Evolutionary conservation across 805 yeast species (phyloP).

Genomic region (Diddensiella transvaalensis): DNA sequence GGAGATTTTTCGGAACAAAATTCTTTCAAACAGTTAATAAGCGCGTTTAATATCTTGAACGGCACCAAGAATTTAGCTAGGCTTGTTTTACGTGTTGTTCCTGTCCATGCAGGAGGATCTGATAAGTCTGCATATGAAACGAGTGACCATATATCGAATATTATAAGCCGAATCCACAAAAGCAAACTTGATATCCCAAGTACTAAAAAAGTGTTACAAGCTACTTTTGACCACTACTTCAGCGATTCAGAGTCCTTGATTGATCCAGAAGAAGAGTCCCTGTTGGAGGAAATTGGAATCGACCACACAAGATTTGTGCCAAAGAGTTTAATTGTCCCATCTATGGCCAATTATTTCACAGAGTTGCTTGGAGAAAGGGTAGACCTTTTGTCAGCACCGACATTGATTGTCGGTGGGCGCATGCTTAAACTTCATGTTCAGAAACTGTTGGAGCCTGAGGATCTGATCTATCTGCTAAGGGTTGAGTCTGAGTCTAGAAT

Average conservation of each 20-base stretch:
- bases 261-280: background rate
- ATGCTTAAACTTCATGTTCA: conserved; percentile 7
- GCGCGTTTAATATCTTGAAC: conserved; percentile 31
- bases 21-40: conserved; percentile 44
- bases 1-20: conserved; percentile 49
- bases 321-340: background rate
- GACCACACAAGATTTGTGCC: background rate
- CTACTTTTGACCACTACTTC: background rate
- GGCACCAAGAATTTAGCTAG: background rate
- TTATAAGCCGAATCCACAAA: background rate
- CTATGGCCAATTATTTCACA: background rate
- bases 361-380: background rate
- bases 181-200: background rate
- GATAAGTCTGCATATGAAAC: background rate
- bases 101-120: background rate
- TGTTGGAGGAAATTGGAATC: background rate
- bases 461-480: conserved; percentile 24
- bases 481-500: conserved; percentile 20
- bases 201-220: background rate
- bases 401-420: conserved; percentile 16
- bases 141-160: background rate
- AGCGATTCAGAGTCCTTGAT: background rate
- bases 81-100: background rate
- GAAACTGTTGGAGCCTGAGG: conserved; percentile 7
- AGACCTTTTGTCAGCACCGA: background rate